Conservation (phyloP, 2,329 filamentous ascomycete species). For the Sporothrix schenckii region DNA sequence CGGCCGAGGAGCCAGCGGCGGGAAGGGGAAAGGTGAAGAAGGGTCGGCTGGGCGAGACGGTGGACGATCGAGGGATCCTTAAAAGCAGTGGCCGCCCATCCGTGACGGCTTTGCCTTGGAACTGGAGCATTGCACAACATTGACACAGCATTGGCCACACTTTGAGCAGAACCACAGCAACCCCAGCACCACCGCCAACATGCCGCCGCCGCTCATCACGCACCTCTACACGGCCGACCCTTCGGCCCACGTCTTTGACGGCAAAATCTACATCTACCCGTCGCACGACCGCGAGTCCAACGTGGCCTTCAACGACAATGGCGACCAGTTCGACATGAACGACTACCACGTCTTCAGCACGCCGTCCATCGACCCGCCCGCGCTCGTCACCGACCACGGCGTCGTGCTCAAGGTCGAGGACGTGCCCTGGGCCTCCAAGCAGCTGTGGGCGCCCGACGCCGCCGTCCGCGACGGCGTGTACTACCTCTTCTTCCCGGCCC, state of each 20-base stretch:
- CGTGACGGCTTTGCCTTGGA: neutral
- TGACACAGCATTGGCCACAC: no score
- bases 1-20: neutral
- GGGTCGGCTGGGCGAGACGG: neutral
- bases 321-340: conserved; percentile 81
- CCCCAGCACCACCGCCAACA: conserved; percentile 26
- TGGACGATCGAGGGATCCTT: conserved; percentile 5
- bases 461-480: conserved; percentile 67
- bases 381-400: conserved; percentile 71
- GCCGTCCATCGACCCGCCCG: conserved; percentile 55
- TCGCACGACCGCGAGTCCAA: conserved; percentile 77
- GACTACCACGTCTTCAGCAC: conserved; percentile 79
- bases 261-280: conserved; percentile 76
- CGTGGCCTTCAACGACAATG: conserved; percentile 79
- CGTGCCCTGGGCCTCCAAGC: conserved; percentile 76
- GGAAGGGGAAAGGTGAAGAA: neutral
- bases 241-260: conserved; percentile 78
- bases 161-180: neutral
- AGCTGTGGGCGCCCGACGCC: conserved; percentile 80
- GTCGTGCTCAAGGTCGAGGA: conserved; percentile 66
- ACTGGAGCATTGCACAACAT: no score
- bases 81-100: conserved; percentile 1
- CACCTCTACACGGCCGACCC: conserved; percentile 79
- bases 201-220: conserved; percentile 66
- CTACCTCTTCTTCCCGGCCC: conserved; percentile 76